Evolutionary conservation across 2,329 filamentous ascomycete genomes (phyloP).

Genomic region (Neoascochyta sp.): DNA sequence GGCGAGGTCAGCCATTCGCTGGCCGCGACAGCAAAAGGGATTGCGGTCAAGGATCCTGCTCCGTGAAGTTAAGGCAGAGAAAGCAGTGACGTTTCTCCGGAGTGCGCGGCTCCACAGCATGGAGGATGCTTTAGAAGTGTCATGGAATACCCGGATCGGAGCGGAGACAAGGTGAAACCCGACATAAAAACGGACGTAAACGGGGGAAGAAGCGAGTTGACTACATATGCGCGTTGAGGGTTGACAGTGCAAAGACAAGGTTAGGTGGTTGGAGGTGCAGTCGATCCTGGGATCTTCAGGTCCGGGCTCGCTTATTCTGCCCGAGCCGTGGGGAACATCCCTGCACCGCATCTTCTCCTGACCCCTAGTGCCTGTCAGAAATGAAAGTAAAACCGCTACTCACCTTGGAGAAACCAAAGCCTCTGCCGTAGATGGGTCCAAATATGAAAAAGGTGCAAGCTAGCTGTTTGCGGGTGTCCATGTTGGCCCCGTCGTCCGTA

Average conservation of each 20-base stretch:
- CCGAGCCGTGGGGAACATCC: constrained; percentile 23
- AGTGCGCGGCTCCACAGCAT: constrained; percentile 10
- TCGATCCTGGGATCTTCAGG: constrained; percentile 11
- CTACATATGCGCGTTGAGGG: no score
- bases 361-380: constrained; percentile 15
- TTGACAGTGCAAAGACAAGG: no score
- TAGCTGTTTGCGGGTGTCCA: no score
- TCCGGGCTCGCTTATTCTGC: constrained; percentile 2
- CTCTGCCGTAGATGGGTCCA: constrained; percentile 7
- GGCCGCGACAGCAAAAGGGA: constrained; percentile 23
- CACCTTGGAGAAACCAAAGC: constrained; percentile 4
- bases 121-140: constrained; percentile 13
- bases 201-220: no score
- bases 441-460: constrained; percentile 11
- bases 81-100: constrained; percentile 25
- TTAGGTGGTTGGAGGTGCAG: no score
- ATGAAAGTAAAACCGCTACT: constrained; percentile 16
- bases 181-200: no score
- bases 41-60: constrained; percentile 2
- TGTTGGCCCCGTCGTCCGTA: no score
- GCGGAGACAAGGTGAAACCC: no score
- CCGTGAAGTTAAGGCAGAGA: constrained; percentile 18
- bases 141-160: no score
- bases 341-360: constrained; percentile 12
- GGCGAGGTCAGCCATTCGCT: constrained; percentile 18